These are phyloP conservation scores for Lipomyces chichibuensis DNA, from an alignment of 805 yeast species.

Conservation along the genomic window DNA sequence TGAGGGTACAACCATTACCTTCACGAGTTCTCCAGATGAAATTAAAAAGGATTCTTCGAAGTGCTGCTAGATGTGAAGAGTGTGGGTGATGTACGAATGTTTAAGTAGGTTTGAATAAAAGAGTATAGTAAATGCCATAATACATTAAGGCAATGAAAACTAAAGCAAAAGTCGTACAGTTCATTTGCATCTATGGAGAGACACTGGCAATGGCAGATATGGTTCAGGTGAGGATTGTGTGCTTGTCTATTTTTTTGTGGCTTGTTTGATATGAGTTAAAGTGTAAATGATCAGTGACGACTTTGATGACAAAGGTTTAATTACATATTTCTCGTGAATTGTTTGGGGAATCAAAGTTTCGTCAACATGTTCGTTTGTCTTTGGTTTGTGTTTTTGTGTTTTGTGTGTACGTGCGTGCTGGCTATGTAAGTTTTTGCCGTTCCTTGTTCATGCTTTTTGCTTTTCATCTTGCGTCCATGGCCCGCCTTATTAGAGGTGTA, in stretches of 20 bases:
- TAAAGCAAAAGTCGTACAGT: neutral
- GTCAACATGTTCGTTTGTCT: neutral
- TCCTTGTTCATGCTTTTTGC: neutral
- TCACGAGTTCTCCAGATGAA: constrained; percentile 84
- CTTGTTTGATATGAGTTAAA: neutral
- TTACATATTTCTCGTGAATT: neutral
- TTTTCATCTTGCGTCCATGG: constrained; percentile 4
- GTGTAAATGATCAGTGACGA: neutral
- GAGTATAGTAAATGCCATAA: neutral
- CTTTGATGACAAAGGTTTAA: neutral
- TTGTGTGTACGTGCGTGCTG: neutral
- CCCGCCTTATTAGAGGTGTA: neutral
- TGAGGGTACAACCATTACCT: constrained; percentile 85
- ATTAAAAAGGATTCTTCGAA: constrained; percentile 52
- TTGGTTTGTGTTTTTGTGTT: neutral
- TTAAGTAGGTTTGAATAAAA: neutral
- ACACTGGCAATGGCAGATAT: neutral
- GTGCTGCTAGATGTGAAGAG: constrained; percentile 60
- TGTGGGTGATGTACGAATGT: constrained; percentile 2
- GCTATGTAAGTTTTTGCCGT: neutral
- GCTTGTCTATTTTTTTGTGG: no score
- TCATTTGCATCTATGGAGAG: neutral
- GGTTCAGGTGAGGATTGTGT: neutral
- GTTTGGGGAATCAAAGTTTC: neutral
- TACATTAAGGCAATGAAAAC: neutral